phyloP scores from a whole-genome alignment of 2,329 filamentous ascomycete genomes.

The Pyrenochaeta sp. region DNA sequence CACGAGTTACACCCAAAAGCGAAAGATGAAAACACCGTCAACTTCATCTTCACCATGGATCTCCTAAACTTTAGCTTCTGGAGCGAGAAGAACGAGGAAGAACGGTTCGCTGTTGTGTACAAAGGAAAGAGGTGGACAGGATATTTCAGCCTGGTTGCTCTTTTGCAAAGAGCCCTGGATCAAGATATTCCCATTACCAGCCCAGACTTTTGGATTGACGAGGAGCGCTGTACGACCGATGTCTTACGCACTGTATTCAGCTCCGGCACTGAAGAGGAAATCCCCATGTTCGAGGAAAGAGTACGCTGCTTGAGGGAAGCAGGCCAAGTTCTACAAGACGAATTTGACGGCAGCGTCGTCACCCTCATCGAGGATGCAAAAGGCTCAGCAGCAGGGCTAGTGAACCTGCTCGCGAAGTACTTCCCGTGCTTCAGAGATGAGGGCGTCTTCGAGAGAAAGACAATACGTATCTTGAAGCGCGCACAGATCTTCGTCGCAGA shows the following conservation, averaged over 20 bases:
- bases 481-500: constrained; percentile 97
- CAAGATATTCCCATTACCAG: constrained; percentile 91
- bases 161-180: constrained; percentile 84
- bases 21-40: constrained; percentile 79
- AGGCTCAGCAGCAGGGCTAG: constrained; percentile 80
- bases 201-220: constrained; percentile 83
- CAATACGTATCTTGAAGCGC: constrained; percentile 86
- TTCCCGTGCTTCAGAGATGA: constrained; percentile 90
- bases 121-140: constrained; percentile 84
- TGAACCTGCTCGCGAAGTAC: constrained; percentile 82
- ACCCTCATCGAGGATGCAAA: constrained; percentile 77
- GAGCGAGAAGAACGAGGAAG: constrained; percentile 73
- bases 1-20: constrained; percentile 89
- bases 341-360: constrained; percentile 76
- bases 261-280: constrained; percentile 83
- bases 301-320: constrained; percentile 83
- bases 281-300: constrained; percentile 82
- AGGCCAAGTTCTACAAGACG: constrained; percentile 78
- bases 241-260: constrained; percentile 80
- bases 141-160: constrained; percentile 92
- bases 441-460: constrained; percentile 73
- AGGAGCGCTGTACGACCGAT: constrained; percentile 77
- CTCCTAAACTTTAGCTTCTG: constrained; percentile 97
- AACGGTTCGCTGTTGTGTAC: constrained; percentile 85
- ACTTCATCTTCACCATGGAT: constrained; percentile 98